phyloP scores from a whole-genome alignment of 2,329 filamentous ascomycete genomes.

The Xylaria sp. region DNA sequence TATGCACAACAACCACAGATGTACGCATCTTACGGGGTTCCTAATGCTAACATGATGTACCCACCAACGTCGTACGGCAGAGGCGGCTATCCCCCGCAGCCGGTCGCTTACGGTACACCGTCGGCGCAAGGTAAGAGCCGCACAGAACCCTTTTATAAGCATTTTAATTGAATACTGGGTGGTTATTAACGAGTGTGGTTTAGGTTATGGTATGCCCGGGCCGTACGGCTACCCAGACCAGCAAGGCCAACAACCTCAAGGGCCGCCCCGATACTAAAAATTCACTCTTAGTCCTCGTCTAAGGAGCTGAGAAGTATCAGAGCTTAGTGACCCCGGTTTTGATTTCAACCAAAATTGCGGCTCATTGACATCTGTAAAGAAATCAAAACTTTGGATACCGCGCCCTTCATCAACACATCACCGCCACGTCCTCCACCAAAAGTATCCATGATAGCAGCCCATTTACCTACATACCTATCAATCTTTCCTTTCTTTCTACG shows the following conservation, averaged over 20 bases:
- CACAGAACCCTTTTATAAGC: neutral
- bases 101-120: conserved; percentile 55
- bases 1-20: conserved; percentile 50
- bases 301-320: neutral
- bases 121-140: conserved; percentile 57
- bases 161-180: neutral
- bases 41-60: conserved; percentile 53
- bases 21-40: conserved; percentile 55
- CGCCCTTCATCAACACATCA: conserved; percentile 23
- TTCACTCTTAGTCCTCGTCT: neutral
- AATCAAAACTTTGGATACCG: conserved; percentile 23
- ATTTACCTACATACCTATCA: conserved; percentile 25
- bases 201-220: conserved; percentile 46
- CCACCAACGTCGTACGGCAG: conserved; percentile 55
- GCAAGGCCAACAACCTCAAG: conserved; percentile 54
- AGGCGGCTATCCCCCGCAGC: conserved; percentile 55
- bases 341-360: neutral
- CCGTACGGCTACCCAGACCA: conserved; percentile 58
- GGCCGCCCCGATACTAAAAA: conserved; percentile 56
- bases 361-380: neutral
- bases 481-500: conserved; percentile 2
- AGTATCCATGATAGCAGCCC: conserved; percentile 22
- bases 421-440: neutral
- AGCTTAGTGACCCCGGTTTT: neutral
- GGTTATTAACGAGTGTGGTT: conserved; percentile 12